A percentile compares a stretch with the other conserved stretches of the same genome.
phyloP scores from a whole-genome alignment of 305 asterid genomes.

The Solanum hybrid region DNA sequence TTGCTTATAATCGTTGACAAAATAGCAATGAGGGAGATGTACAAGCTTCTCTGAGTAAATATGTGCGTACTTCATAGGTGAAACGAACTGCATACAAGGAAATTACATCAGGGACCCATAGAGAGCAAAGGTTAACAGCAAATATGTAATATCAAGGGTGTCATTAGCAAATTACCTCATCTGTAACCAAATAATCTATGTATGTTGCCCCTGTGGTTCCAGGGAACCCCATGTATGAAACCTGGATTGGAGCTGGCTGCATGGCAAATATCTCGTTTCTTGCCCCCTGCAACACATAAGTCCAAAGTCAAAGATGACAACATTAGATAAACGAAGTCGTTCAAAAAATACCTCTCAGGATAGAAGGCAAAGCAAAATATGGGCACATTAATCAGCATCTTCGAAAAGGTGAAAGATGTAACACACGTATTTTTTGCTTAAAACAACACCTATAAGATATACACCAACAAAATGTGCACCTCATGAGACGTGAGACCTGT shows the following conservation, averaged over 20 bases:
- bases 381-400: background rate
- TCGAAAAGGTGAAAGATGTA: background rate
- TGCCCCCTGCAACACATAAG: conserved; percentile 59
- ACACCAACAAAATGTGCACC: background rate
- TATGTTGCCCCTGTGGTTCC: conserved; percentile 96
- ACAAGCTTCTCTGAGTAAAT: conserved; percentile 94
- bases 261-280: conserved; percentile 96
- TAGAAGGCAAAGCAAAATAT: background rate
- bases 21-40: conserved; percentile 94
- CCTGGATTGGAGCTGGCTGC: conserved; percentile 99
- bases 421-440: background rate
- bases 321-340: background rate
- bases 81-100: conserved; percentile 64
- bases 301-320: background rate
- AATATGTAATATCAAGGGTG: background rate
- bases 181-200: conserved; percentile 89
- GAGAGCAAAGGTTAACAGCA: background rate
- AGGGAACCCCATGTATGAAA: conserved; percentile 98
- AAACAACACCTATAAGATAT: background rate
- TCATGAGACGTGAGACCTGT: background rate
- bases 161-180: conserved; percentile 48
- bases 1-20: conserved; percentile 96
- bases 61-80: conserved; percentile 67
- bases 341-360: background rate
- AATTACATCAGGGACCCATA: background rate